These are phyloP conservation scores for Acmispon strigosus DNA, from an alignment of 306 rosid genomes.

Conservation along the genomic window DNA sequence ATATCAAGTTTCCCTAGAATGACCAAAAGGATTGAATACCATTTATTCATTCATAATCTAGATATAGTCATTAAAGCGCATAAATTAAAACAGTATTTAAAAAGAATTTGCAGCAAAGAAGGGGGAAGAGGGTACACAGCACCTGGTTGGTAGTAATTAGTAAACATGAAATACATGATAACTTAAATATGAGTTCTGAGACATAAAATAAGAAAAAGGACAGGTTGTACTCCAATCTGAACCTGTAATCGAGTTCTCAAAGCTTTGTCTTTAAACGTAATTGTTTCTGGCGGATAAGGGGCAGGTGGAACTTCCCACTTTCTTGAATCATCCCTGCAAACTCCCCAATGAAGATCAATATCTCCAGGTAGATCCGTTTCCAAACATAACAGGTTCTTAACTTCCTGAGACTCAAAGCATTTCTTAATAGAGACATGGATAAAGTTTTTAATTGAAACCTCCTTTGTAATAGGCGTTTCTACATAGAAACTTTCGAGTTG, in stretches of 20 bases:
- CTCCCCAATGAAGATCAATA: conserved; percentile 81
- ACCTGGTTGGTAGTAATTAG: neutral
- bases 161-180: neutral
- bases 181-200: neutral
- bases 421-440: conserved; percentile 48
- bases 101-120: neutral
- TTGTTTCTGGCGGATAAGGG: conserved; percentile 67
- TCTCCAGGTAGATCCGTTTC: conserved; percentile 75
- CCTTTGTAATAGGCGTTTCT: conserved; percentile 55
- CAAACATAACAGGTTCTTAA: conserved; percentile 41
- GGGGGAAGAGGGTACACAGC: neutral
- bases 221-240: neutral
- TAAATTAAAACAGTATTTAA: neutral
- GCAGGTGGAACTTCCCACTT: conserved; percentile 69
- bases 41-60: conserved; percentile 1
- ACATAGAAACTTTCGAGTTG: conserved; percentile 44
- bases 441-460: conserved; percentile 32
- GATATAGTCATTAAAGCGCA: neutral
- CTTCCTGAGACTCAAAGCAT: conserved; percentile 36
- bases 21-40: neutral
- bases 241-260: conserved; percentile 66
- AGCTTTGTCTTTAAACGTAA: conserved; percentile 52
- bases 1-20: too few species aligned
- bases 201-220: neutral
- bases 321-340: conserved; percentile 53